phyloP scores from a whole-genome alignment of 257 asterid species.

The Paulownia fortunei region DNA sequence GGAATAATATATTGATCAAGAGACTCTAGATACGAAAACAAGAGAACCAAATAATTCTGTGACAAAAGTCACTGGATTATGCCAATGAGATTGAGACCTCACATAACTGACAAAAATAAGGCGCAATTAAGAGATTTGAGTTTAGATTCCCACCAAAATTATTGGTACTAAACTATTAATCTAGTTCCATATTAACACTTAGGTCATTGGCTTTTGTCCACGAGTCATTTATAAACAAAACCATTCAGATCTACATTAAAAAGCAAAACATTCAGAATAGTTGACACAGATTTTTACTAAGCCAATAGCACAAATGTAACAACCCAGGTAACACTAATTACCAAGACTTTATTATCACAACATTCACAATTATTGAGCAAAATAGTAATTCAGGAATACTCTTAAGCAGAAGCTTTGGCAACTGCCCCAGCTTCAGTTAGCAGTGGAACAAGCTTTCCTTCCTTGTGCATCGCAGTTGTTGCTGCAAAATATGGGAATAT shows the following conservation, averaged over 20 bases:
- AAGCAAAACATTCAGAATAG: neutral
- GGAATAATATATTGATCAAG: too few species aligned
- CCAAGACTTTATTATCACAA: constrained; percentile 15
- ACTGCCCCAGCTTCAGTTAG: constrained; percentile 85
- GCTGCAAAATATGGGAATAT: constrained; percentile 49
- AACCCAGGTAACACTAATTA: constrained; percentile 4
- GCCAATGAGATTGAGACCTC: too few species aligned
- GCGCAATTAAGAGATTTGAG: too few species aligned
- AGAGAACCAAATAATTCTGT: too few species aligned
- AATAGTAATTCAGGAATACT: neutral
- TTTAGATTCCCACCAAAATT: too few species aligned
- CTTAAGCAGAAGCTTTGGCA: constrained; percentile 55
- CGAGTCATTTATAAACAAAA: too few species aligned
- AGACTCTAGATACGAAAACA: too few species aligned
- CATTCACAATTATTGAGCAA: constrained; percentile 20
- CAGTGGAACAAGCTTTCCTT: constrained; percentile 74
- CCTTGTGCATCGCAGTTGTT: constrained; percentile 62
- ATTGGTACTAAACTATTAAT: too few species aligned
- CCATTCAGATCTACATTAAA: neutral
- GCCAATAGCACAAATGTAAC: constrained; percentile 6
- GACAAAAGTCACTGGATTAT: too few species aligned
- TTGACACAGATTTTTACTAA: neutral
- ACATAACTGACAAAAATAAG: too few species aligned
- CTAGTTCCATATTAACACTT: too few species aligned
- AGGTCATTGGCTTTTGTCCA: too few species aligned